Evolutionary conservation across 176 grass and related monocot genomes (phyloP), one percentile per base, ranked within the genome.

Genomic region (Cocos nucifera): DNA sequence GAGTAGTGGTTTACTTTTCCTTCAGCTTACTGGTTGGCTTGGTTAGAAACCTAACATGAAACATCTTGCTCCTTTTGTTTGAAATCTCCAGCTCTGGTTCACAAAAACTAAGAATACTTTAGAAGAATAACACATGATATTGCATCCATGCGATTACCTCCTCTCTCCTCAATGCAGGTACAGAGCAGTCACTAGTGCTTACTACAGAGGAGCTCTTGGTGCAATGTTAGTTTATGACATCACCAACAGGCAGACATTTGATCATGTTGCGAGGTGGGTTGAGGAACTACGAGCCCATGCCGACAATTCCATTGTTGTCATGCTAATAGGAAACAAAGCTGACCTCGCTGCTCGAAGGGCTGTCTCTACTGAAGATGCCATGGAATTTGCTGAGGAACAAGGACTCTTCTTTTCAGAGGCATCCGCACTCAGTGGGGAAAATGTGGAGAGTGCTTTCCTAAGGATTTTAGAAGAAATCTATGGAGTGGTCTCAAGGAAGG

Each of bases 171-270:
- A 49, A 17, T 65, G 62, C 79, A 87, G 79, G 68, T 83, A 95
- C 67, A 57, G 90, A 53, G 90, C 90, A 22, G 83, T 95, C 21
- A 95, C 90, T n/a, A 79, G 80, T 66, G 86, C 90, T 17, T 95
- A 95, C 69, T 89, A 95, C 77, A 79, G 86, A 2, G 90, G 90
- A 51, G 90, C 90, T 1, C 79, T 95, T 0, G 82, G 86, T 1
- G 90, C 90, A 10, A 87, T 81, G 86, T 74, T 95, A 15, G 90
- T 90, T n/a, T 95, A 95, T 63, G 90, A 95, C 83, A 57, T 95
- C 59, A 84, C 90, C 29, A 64, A 60, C 25, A 67, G 77, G 18
- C 58, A 16, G 65, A 74, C 67, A 17, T 95, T 89, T 61, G 61
- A 69, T 4, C 80, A 86, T 59, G 59, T 75, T 53, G 77, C 80